Base-by-base conservation (phyloP, 495 filamentous ascomycete genomes). In the Haplographium delicatum region DNA sequence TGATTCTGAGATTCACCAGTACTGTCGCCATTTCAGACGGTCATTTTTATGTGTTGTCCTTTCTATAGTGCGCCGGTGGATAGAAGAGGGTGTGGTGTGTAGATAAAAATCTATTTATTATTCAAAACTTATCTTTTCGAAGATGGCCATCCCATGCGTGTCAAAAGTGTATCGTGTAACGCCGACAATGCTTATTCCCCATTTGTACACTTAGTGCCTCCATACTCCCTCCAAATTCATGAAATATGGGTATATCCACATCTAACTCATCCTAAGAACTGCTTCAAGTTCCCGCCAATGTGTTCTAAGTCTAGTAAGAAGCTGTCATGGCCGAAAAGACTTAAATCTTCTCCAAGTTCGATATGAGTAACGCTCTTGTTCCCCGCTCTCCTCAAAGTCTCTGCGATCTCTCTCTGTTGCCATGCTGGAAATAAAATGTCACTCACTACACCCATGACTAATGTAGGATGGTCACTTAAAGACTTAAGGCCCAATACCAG, bases 361-460 rank as follows among this genome's bases (percentile, higher is more conserved):
- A 89, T 76, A 69, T 99, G 89, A 45, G 81, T 82, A 1, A 97
- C 89, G 8, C 69, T 80, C 47, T 74, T 68, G 58, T 95, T 97
- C 2, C 94, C 93, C 0, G 76, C 75, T 24, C 72, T 74, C 45
- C 81, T 76, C 56, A 99, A 68, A 1, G 94, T 85, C 61, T 89
- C 81, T 2, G 93, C 94, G 54, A 97, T 83, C 67, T 99, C 93
- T 30, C 88, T 80, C 71, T 99, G 93, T 68, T 99, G 93, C 91
- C 93, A 99, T 1, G 94, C 89, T 1, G 93, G 93, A 71, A 99
- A 99, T 30, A 99, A 70, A 49, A 95, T 97, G 63, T 99, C 93
- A 61, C 89, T 96, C 1, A 88, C 88, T 8, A 97, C 93, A 16
- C 93, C 93, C 72, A 99, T 82, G 2, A 99, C 86, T 33, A 99